Conservation (phyloP, 2,329 filamentous ascomycete genomes). For the Chalaropsis thielavioides region DNA sequence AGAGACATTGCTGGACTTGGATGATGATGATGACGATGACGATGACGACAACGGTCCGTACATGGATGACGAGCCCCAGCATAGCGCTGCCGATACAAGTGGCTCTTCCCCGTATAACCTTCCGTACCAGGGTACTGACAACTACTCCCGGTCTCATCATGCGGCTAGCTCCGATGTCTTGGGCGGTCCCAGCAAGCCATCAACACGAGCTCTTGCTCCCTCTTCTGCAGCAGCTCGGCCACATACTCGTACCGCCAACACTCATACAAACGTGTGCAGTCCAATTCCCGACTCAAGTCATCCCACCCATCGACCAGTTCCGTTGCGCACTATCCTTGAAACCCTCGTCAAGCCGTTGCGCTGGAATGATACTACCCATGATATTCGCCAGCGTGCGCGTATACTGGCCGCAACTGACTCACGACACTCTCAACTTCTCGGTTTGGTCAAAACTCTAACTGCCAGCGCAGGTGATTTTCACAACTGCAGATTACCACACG, state of each 20-base stretch:
- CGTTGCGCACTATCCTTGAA: conserved; percentile 12
- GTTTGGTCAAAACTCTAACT: conserved; percentile 2
- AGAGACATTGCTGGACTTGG: conserved; percentile 10
- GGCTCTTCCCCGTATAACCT: conserved; percentile 7
- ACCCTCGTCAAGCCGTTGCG: conserved; percentile 12
- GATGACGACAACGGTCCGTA: not conserved
- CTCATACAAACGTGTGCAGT: conserved; percentile 1
- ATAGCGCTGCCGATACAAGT: conserved; percentile 1
- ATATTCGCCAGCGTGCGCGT: conserved; percentile 8
- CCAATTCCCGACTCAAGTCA: conserved; percentile 2
- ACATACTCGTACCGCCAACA: conserved; percentile 8
- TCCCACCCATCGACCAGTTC: conserved; percentile 8
- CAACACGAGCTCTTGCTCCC: not conserved
- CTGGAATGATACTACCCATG: conserved; percentile 2
- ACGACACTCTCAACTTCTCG: not conserved
- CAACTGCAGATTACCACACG: conserved; percentile 12
- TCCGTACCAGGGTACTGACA: conserved; percentile 1
- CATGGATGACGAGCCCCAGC: not conserved
- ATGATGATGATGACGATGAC: conserved; percentile 8
- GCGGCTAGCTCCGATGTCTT: conserved; percentile 11
- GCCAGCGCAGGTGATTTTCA: conserved; percentile 10
- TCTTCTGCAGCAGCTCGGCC: not conserved
- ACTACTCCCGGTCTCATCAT: conserved; percentile 8
- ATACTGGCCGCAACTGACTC: not conserved
- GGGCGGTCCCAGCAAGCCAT: not conserved